Conservation (phyloP, 495 filamentous ascomycete genomes). For the Tuber microsphaerosporum region DNA sequence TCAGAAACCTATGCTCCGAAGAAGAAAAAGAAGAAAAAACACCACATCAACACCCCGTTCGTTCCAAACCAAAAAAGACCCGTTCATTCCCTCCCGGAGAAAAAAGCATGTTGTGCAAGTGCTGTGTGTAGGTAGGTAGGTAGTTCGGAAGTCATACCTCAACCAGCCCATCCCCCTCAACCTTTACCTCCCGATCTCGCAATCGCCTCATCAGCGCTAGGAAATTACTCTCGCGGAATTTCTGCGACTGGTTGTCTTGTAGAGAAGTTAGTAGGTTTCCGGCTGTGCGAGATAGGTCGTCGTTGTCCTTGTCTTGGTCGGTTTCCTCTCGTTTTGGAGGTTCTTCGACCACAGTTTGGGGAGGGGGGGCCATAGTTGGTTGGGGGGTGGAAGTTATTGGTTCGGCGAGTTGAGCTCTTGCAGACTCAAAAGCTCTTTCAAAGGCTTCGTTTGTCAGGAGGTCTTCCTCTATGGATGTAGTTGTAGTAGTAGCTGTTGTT, state of each 20-base stretch:
- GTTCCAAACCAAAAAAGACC: constrained; percentile 19
- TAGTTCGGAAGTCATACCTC: constrained; percentile 19
- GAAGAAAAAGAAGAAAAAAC: constrained; percentile 10
- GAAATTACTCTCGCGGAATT: constrained; percentile 74
- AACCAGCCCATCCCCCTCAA: constrained; percentile 39
- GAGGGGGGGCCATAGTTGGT: not conserved
- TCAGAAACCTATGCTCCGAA: constrained; percentile 6
- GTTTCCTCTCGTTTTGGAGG: constrained; percentile 51
- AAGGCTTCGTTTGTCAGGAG: constrained; percentile 23
- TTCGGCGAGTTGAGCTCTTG: constrained; percentile 12
- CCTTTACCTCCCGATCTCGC: constrained; percentile 38
- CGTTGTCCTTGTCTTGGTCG: constrained; percentile 39
- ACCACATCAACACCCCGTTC: constrained; percentile 13
- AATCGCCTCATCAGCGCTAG: constrained; percentile 61
- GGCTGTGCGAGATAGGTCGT: constrained; percentile 65
- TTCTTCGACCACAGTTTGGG: constrained; percentile 30
- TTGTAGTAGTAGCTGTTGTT: constrained; percentile 1
- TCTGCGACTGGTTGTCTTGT: constrained; percentile 57
- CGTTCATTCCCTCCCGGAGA: not conserved
- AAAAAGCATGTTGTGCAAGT: constrained; percentile 5
- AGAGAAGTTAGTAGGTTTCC: constrained; percentile 64
- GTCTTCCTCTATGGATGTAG: constrained; percentile 2
- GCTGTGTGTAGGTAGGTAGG: constrained; percentile 3
- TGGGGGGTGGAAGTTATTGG: constrained; percentile 5
- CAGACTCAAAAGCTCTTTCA: constrained; percentile 42